Percentiles rank a stretch among this genome's conserved stretches.
Conservation (phyloP, 768 basidiomycete genomes). For the Pleurotus pulmonarius region DNA sequence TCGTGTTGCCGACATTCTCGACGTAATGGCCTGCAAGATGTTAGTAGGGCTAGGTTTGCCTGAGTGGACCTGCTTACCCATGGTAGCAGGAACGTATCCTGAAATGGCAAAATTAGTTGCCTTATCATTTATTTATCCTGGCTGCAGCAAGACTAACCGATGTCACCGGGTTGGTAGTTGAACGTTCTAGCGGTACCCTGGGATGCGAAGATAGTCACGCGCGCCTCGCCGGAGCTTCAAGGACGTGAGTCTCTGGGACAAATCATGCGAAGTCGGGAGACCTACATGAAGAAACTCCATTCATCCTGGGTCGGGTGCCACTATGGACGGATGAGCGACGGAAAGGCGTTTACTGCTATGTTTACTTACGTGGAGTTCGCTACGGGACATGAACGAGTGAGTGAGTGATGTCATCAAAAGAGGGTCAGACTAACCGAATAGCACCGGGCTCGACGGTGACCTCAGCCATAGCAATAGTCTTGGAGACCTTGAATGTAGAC, state of each 20-base stretch:
- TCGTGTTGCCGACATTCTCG: constrained; percentile 50
- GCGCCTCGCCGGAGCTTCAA: constrained; percentile 45
- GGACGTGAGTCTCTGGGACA: constrained; percentile 17
- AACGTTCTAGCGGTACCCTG: constrained; percentile 52
- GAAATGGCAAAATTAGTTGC: background rate
- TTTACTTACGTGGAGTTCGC: constrained; percentile 51
- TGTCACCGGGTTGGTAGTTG: constrained; percentile 47
- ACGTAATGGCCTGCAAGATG: constrained; percentile 41
- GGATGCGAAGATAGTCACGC: constrained; percentile 56
- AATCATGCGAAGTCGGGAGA: background rate
- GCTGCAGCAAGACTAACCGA: constrained; percentile 26
- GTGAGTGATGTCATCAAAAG: background rate
- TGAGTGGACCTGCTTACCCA: constrained; percentile 32
- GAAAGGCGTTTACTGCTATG: background rate
- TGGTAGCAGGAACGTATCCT: constrained; percentile 57
- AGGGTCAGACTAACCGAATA: constrained; percentile 36
- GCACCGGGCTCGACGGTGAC: constrained; percentile 57
- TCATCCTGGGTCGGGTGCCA: constrained; percentile 72
- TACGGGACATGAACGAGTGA: constrained; percentile 15
- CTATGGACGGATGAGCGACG: constrained; percentile 24
- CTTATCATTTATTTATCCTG: constrained; percentile 5
- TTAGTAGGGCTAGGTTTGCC: background rate
- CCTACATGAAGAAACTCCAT: constrained; percentile 59
- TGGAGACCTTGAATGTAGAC: constrained; percentile 45
- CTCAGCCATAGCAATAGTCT: constrained; percentile 53